Conservation (phyloP, 805 yeast species). For the Hanseniaspora singularis region DNA sequence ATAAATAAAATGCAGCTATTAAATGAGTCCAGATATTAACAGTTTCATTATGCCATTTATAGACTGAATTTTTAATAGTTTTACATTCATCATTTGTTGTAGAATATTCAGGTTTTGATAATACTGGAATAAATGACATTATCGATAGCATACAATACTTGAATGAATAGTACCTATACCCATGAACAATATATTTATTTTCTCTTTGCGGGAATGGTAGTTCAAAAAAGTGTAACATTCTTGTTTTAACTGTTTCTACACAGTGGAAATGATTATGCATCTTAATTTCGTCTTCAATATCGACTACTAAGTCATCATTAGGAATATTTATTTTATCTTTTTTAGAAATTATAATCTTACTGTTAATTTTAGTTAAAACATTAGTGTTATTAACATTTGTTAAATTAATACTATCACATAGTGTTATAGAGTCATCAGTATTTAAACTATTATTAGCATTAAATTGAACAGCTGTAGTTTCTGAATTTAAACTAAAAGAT, state of each 20-base stretch:
- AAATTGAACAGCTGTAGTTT: not conserved
- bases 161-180: conserved; percentile 60
- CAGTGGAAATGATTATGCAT: conserved; percentile 41
- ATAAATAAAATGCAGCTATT: conserved; percentile 49
- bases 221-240: conserved; percentile 68
- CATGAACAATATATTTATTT: conserved; percentile 69
- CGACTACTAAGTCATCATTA: too few relatives aligned
- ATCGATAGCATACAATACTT: conserved; percentile 48
- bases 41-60: conserved; percentile 67
- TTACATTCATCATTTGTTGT: not conserved
- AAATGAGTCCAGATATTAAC: conserved; percentile 90
- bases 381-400: too few relatives aligned
- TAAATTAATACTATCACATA: too few relatives aligned
- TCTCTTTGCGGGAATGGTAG: conserved; percentile 90
- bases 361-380: too few relatives aligned
- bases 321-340: too few relatives aligned
- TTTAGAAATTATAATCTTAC: too few relatives aligned
- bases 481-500: not conserved
- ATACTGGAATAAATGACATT: conserved; percentile 39
- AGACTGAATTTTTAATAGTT: conserved; percentile 22
- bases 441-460: too few relatives aligned
- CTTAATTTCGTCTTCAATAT: conserved; percentile 22
- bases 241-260: conserved; percentile 30
- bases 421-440: too few relatives aligned
- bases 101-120: not conserved